Evolutionary conservation across 352 stramenopile genomes (phyloP).

Genomic region (Pythium brassicae): DNA sequence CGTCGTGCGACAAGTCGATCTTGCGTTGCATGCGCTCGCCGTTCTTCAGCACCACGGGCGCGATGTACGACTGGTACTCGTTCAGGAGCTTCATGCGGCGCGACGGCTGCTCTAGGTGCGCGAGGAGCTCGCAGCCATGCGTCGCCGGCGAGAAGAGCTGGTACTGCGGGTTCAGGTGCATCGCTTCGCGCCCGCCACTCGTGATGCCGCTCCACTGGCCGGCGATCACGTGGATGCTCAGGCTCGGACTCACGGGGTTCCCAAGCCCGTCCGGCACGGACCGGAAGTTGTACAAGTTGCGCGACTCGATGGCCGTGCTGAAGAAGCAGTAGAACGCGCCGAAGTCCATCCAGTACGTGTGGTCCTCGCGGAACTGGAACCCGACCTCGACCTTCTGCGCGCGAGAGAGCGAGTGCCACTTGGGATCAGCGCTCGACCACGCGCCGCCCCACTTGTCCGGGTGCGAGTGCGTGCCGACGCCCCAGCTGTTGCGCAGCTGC

Average conservation of each 20-base stretch:
- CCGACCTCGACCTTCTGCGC: constrained; percentile 69
- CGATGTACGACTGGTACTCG: constrained; percentile 76
- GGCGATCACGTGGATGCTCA: constrained; percentile 69
- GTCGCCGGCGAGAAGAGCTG: constrained; percentile 66
- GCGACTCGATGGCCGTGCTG: constrained; percentile 66
- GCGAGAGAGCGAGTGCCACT: constrained; percentile 71
- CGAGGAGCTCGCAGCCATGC: constrained; percentile 39
- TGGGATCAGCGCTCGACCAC: constrained; percentile 65
- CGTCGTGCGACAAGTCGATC: constrained; percentile 75
- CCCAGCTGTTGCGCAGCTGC: constrained; percentile 82
- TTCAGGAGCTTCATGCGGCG: constrained; percentile 67
- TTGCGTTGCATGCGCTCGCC: constrained; percentile 62
- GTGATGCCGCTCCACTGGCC: constrained; percentile 83
- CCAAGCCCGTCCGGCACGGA: constrained; percentile 55
- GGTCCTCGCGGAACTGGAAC: constrained; percentile 78
- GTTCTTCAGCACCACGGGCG: constrained; percentile 74
- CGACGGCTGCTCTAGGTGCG: constrained; percentile 75
- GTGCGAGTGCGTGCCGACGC: constrained; percentile 50
- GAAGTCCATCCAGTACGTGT: constrained; percentile 84
- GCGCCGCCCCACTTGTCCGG: constrained; percentile 63
- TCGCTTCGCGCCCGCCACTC: constrained; percentile 66
- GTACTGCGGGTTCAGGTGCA: constrained; percentile 86
- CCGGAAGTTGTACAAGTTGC: constrained; percentile 82
- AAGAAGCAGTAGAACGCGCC: constrained; percentile 78
- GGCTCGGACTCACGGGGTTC: constrained; percentile 48